Evolutionary conservation across 1,139 yeast genomes (phyloP), one percentile per base, ranked within the genome.

Genomic region (Sugiyamaella xylanicola): DNA sequence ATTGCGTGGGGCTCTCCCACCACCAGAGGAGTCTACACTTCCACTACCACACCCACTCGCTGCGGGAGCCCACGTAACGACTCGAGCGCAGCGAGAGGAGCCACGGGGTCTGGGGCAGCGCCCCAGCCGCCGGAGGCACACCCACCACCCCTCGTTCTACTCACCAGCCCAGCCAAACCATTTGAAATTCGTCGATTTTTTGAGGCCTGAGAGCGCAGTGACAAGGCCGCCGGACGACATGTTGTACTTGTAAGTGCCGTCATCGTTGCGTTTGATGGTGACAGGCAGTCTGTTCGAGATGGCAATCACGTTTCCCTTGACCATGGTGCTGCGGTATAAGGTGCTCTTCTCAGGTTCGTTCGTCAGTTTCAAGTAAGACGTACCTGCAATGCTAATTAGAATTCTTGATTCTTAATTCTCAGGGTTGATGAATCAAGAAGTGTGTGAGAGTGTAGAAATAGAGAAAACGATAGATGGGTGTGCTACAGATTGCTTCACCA

Each of bases 181-280:
- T 69, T 89, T 95, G 73, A 93, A 93, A 59, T 87, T 86, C 13
- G 93, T 85, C 11, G 86, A 75, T 65, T 89, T 88, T 71, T 90
- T 89, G 56, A 95, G 76, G 0, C 99, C 98, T 65, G 92, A 96
- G 44, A 95, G 76, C 0, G 98, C 99, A 1, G 98, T 90, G 32
- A 95, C 99, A 53, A 95, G 80, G 0, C 99, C 99, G 16, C 99
- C 99, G 2, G 97, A 88, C 11, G 97, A 91, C 97, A 93, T 89
- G 53, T 85, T 76, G 67, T 85, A 85, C 54, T 73, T 68, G 69
- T 87, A 88, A 55, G 80, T 81, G 63, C 87, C 87, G 48, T 84
- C 77, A 0, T 88, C 91, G 3, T 81, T 78, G 57, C 89, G 79
- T 60, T 80, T 84, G 66, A 92, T 89, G 1, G 99, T 93, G 50